phyloP scores from a whole-genome alignment of 202 grass and related monocot genomes.

The Miscanthus sacchariflorus region DNA sequence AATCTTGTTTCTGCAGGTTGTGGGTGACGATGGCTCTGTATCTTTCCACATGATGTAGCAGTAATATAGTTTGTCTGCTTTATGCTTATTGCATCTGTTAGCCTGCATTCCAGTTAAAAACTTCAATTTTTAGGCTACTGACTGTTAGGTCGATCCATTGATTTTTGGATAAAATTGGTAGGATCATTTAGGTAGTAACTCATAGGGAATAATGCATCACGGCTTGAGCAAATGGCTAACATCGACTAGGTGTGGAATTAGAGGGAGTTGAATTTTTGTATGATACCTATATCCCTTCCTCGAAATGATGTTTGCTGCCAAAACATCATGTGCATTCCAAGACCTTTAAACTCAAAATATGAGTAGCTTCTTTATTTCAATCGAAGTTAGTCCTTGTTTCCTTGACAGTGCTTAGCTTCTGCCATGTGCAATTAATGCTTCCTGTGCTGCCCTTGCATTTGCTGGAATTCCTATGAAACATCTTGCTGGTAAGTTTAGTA shows the following conservation, averaged over 20 bases:
- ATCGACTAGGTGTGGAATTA: neutral
- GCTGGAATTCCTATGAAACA: conserved; percentile 87
- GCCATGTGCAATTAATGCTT: conserved; percentile 95
- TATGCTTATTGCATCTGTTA: conserved; percentile 1
- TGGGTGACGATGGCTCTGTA: conserved; percentile 92
- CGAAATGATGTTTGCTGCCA: neutral
- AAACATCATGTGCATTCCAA: neutral
- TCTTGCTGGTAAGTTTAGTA: conserved; percentile 73
- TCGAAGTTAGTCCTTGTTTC: conserved; percentile 44
- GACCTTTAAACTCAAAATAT: neutral
- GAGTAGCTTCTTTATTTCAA: neutral
- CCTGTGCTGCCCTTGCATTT: conserved; percentile 78
- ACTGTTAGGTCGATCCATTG: neutral
- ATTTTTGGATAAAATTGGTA: neutral
- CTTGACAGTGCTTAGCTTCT: conserved; percentile 81
- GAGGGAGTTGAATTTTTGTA: neutral
- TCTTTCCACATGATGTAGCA: conserved; percentile 48
- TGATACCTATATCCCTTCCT: neutral
- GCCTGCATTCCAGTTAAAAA: neutral
- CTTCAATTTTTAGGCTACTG: neutral
- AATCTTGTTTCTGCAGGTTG: conserved; percentile 66
- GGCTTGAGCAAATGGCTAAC: neutral
- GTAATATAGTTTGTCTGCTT: neutral
- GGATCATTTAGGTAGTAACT: neutral
- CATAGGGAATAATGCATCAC: neutral